A percentile compares a stretch with the other conserved stretches of the same genome.
phyloP scores from a whole-genome alignment of 345 rosid species.

The Acer yangbiense region DNA sequence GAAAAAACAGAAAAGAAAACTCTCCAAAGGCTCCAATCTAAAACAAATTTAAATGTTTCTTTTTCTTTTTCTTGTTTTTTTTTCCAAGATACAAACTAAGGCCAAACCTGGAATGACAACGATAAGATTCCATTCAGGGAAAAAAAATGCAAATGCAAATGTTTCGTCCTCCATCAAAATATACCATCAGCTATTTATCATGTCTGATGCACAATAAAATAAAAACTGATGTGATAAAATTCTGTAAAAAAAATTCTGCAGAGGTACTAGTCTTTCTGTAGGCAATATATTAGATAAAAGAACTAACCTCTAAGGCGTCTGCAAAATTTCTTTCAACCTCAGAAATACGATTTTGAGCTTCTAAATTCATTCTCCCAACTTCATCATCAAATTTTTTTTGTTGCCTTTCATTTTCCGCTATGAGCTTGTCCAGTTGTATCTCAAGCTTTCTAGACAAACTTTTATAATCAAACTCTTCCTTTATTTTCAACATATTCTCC shows the following conservation, averaged over 20 bases:
- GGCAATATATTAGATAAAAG: constrained; percentile 7
- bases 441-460: constrained; percentile 94
- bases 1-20: not conserved
- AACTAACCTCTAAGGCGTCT: constrained; percentile 82
- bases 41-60: not conserved
- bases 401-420: constrained; percentile 93
- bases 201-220: not conserved
- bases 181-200: not conserved
- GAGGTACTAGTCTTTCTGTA: not conserved
- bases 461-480: constrained; percentile 98
- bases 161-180: not conserved
- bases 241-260: not conserved
- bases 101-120: not conserved
- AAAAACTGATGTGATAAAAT: not conserved
- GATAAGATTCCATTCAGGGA: not conserved
- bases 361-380: constrained; percentile 73
- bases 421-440: constrained; percentile 84
- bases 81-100: constrained; percentile 5
- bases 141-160: not conserved
- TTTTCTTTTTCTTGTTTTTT: not conserved
- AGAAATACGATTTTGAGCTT: constrained; percentile 72
- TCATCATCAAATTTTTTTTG: constrained; percentile 87
- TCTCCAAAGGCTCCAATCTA: constrained; percentile 2
- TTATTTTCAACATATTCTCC: constrained; percentile 96
- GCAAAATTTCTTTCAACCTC: constrained; percentile 84